Percentiles rank a stretch among this genome's conserved stretches.
Evolutionary conservation across 108 stramenopile genomes (phyloP).

Genomic region (Stephanodiscus minutulus): DNA sequence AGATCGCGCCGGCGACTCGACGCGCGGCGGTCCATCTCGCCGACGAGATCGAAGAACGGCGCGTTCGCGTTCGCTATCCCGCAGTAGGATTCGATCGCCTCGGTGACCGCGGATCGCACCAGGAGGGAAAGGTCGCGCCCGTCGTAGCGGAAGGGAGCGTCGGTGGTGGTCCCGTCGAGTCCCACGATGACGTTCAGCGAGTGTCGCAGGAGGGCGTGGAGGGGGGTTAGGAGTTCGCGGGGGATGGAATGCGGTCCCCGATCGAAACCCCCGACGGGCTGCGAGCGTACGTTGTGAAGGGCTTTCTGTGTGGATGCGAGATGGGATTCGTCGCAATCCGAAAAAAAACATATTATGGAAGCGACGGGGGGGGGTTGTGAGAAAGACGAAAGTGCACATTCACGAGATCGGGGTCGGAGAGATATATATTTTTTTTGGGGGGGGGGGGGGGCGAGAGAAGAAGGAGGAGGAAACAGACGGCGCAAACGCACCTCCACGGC

Average conservation of each 20-base stretch:
- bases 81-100: slow-evolving; percentile 41
- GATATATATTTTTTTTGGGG: too few relatives aligned
- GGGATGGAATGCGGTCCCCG: slow-evolving; percentile 35
- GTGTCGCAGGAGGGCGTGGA: slow-evolving; percentile 27
- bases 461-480: neutral
- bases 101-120: slow-evolving; percentile 28
- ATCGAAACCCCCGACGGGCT: slow-evolving; percentile 10
- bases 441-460: neutral
- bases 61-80: slow-evolving; percentile 34
- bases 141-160: slow-evolving; percentile 17
- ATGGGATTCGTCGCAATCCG: too few relatives aligned
- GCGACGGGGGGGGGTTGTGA: too few relatives aligned
- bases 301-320: too few relatives aligned
- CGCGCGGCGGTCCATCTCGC: slow-evolving; percentile 37
- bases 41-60: slow-evolving; percentile 33
- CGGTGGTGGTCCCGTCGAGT: slow-evolving; percentile 6
- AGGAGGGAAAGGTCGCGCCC: slow-evolving; percentile 28
- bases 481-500: slow-evolving; percentile 40
- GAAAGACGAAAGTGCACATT: too few relatives aligned
- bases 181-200: slow-evolving; percentile 14
- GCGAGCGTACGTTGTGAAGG: slow-evolving; percentile 20
- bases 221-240: slow-evolving; percentile 18
- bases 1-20: slow-evolving; percentile 20
- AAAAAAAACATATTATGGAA: too few relatives aligned
- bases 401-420: too few relatives aligned